Conservation (phyloP, 208 protist genomes). For the Novymonas esmeraldas region DNA sequence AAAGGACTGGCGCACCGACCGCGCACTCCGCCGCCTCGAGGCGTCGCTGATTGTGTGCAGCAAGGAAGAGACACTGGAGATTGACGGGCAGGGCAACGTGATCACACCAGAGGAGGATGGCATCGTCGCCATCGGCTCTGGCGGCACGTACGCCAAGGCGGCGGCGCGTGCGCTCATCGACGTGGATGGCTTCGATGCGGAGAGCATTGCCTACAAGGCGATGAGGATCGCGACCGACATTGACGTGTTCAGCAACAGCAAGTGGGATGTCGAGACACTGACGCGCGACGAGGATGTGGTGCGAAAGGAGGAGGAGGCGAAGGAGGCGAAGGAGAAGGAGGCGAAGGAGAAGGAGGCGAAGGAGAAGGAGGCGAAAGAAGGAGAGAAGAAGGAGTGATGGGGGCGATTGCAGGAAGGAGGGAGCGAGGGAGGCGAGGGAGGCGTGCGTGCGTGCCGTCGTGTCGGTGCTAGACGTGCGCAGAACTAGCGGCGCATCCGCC, state of each 20-base stretch:
- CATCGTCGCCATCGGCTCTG: slow-evolving; percentile 94
- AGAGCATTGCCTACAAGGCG: slow-evolving; percentile 91
- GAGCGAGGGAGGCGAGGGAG: background rate
- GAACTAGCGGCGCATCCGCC: too few species aligned
- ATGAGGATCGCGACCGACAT: slow-evolving; percentile 97
- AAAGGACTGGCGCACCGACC: slow-evolving; percentile 96
- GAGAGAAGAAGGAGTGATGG: background rate
- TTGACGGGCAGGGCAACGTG: slow-evolving; percentile 96
- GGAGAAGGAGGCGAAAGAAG: slow-evolving; percentile 9
- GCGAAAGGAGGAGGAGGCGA: slow-evolving; percentile 34
- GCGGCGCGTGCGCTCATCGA: slow-evolving; percentile 94
- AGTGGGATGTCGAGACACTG: slow-evolving; percentile 92
- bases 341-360: slow-evolving; percentile 3
- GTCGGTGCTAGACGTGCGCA: too few species aligned
- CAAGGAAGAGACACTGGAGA: slow-evolving; percentile 89
- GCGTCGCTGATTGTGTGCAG: slow-evolving; percentile 94
- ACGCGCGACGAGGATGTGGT: slow-evolving; percentile 34
- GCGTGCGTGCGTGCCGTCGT: too few species aligned
- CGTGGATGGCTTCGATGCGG: slow-evolving; percentile 85
- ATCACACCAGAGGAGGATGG: slow-evolving; percentile 95
- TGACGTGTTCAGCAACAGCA: slow-evolving; percentile 96
- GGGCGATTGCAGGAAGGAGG: background rate
- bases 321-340: slow-evolving; percentile 20
- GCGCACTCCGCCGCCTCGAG: slow-evolving; percentile 93
- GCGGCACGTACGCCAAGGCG: slow-evolving; percentile 94